Evolutionary conservation across 169 alveolate genomes (phyloP), one percentile per base, ranked within the genome.

Genomic region (Plasmodium malariae): DNA sequence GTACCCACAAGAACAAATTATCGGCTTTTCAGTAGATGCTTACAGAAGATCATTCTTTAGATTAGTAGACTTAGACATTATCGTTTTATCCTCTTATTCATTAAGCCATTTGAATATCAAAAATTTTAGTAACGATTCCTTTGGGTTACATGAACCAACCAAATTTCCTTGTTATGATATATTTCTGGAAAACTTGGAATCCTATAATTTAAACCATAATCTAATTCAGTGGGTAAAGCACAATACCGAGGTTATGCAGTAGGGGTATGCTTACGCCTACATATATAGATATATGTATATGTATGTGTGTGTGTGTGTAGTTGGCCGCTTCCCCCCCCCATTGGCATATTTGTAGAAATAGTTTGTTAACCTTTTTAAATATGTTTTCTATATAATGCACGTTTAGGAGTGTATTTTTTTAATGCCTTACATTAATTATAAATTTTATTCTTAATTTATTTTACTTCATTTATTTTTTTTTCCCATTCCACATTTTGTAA

Each of bases 161-260:
- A 78, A 78, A 54, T 78, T 78, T 43, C 89, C 89, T 32, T 78
- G 78, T 54, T 78, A 62, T 51, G 89, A 78, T 57, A 78, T 78
- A 48, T 78, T 78, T 54, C 54, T 78, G 19, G 89, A 78, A 51
- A 78, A 78, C 55, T 62, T 78, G 3, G 89, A 78, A 36, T 43
- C 89, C 3, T 78, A 78, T 37, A 78, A 78, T 40, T 48, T 78
- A 3, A 78, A 78, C 54, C 89, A 78, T 43, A 78, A 78, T 19
- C 45, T 78, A 57, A 78, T 78, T 45, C 89, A 78, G 37, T 78
- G 89, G 89, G 89, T 78, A 3, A 78, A 78, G 70, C 89, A 78
- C 60, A 78, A 62, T 32, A 78, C 89, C 1, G 89, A 78, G 40
- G 89, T 78, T 32, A 78, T 78, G 89, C 89, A 78, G 55, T 78